phyloP scores from a whole-genome alignment of 345 rosid species.

The Tarenaya hassleriana region DNA sequence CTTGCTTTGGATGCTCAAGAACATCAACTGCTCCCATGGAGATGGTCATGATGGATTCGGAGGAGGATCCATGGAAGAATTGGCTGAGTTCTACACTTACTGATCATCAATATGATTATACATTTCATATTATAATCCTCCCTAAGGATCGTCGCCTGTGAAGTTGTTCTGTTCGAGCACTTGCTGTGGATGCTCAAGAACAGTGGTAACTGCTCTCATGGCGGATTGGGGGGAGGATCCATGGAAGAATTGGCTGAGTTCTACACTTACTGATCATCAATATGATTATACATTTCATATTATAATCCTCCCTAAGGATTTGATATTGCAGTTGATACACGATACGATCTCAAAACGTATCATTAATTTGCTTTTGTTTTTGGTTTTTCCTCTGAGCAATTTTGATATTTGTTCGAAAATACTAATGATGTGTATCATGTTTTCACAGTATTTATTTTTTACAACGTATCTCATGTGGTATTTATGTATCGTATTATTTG shows the following conservation, averaged over 20 bases:
- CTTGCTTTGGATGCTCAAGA: conserved; percentile 87
- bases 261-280: conserved; percentile 42
- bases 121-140: conserved; percentile 22
- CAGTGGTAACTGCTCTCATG: background rate
- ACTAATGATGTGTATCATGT: background rate
- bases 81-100: conserved; percentile 61
- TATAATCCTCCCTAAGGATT: background rate
- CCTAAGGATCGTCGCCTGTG: conserved; percentile 62
- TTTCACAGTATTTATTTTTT: no score
- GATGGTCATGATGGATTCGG: conserved; percentile 15
- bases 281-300: no score
- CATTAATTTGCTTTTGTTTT: conserved; percentile 20
- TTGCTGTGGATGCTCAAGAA: conserved; percentile 87
- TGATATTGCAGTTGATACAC: conserved; percentile 4
- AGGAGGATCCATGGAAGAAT: conserved; percentile 33
- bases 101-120: conserved; percentile 18
- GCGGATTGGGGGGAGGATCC: conserved; percentile 29
- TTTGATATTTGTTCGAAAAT: conserved; percentile 6
- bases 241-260: conserved; percentile 46
- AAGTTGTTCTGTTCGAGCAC: conserved; percentile 90
- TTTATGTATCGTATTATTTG: no score
- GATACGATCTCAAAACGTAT: conserved; percentile 28
- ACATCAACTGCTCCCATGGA: background rate
- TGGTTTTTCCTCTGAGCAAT: conserved; percentile 21
- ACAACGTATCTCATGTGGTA: no score